These are phyloP conservation scores for Leonotis leonurus DNA, from an alignment of 257 asterid genomes.

Conservation along the genomic window DNA sequence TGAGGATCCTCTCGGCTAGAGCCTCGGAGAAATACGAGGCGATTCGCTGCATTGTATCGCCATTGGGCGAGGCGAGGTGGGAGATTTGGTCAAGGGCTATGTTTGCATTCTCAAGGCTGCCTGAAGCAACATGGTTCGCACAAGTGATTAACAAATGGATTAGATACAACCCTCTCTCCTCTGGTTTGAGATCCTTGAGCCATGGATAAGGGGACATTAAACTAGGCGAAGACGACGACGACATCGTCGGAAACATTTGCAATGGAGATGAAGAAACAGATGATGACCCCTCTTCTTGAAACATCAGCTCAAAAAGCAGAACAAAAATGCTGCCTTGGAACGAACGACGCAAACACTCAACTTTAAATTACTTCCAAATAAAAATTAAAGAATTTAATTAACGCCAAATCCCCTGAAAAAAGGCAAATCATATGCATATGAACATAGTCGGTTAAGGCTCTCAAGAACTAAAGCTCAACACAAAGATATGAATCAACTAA, in stretches of 20 bases:
- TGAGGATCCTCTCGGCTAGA: constrained; percentile 73
- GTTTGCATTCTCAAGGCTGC: constrained; percentile 76
- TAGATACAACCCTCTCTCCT: constrained; percentile 78
- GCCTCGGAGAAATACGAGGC: constrained; percentile 84
- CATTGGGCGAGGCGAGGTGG: constrained; percentile 72
- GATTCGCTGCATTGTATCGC: constrained; percentile 92
- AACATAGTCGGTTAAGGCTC: background rate
- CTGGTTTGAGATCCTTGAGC: constrained; percentile 82
- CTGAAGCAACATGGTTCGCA: constrained; percentile 73
- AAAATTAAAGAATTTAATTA: background rate
- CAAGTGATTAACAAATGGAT: constrained; percentile 79
- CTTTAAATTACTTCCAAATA: background rate
- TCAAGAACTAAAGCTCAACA: background rate
- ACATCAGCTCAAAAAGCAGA: constrained; percentile 49
- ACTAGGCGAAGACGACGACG: constrained; percentile 47
- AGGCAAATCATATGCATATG: background rate
- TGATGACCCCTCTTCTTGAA: constrained; percentile 90
- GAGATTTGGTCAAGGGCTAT: constrained; percentile 85
- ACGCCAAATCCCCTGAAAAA: background rate
- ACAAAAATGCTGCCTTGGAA: background rate
- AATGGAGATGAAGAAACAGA: constrained; percentile 71
- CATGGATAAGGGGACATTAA: constrained; percentile 61
- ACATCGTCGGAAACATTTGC: constrained; percentile 52
- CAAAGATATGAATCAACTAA: background rate
- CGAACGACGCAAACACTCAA: background rate